A percentile compares a stretch with the other conserved stretches of the same genome.
phyloP scores from a whole-genome alignment of 768 basidiomycete genomes.

The Holtermannia corniformis region DNA sequence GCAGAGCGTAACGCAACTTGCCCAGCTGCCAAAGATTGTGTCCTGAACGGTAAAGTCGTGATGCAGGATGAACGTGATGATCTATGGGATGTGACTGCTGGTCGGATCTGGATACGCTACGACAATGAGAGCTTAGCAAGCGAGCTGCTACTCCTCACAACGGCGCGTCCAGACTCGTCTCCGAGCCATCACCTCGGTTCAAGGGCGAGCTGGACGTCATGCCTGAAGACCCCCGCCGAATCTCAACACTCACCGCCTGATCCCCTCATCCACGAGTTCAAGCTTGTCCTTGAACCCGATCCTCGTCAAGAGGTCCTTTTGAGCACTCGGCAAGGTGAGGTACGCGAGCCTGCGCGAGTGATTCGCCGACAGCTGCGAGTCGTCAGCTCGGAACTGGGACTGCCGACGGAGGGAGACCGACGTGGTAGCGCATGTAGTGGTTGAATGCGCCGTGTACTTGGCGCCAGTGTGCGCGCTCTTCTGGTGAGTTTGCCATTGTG shows the following conservation, averaged over 20 bases:
- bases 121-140: no score
- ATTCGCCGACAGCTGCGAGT: constrained; percentile 50
- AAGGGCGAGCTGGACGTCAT: no score
- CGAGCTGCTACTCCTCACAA: no score
- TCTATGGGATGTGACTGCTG: no score
- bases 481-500: constrained; percentile 29
- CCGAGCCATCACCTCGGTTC: no score
- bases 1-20: no score
- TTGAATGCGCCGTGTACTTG: constrained; percentile 67
- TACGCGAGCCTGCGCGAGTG: constrained; percentile 67
- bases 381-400: not conserved
- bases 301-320: constrained; percentile 57
- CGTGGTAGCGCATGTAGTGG: constrained; percentile 66
- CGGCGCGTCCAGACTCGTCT: no score
- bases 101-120: no score
- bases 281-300: constrained; percentile 74
- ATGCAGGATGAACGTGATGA: no score
- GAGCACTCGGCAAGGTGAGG: constrained; percentile 57
- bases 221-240: not conserved
- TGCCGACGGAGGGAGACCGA: constrained; percentile 36
- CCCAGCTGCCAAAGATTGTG: no score
- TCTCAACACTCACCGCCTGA: constrained; percentile 40
- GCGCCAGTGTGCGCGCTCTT: constrained; percentile 63
- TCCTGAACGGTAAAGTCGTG: no score
- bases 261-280: constrained; percentile 67